A percentile compares a stretch with the other conserved stretches of the same genome.
These are phyloP conservation scores for Mycena indigotica DNA, from an alignment of 768 basidiomycete genomes.

Conservation along the genomic window DNA sequence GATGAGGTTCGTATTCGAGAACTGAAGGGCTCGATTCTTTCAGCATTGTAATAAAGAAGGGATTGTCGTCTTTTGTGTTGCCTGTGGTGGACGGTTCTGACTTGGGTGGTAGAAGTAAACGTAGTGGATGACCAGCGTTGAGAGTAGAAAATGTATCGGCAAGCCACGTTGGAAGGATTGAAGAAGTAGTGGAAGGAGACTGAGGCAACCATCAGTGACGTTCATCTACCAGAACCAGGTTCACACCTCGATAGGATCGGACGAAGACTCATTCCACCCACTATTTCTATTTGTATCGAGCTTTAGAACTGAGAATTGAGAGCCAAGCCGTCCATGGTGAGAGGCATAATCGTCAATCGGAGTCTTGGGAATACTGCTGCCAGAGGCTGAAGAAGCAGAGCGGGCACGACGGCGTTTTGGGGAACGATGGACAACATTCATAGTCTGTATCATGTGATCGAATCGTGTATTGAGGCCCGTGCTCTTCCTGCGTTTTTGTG, in stretches of 20 bases:
- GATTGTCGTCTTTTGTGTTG: too few species aligned
- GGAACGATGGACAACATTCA: constrained; percentile 43
- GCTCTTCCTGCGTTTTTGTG: constrained; percentile 51
- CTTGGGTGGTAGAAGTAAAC: constrained; percentile 32
- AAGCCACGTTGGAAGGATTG: constrained; percentile 48
- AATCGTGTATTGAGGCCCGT: constrained; percentile 58
- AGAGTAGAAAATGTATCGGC: constrained; percentile 40
- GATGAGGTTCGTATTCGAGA: constrained; percentile 8
- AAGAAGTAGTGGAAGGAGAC: constrained; percentile 7
- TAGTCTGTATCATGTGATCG: constrained; percentile 67
- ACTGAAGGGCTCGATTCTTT: background rate
- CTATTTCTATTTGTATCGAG: constrained; percentile 15
- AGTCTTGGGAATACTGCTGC: constrained; percentile 43
- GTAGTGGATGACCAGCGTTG: constrained; percentile 35
- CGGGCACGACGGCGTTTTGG: constrained; percentile 34
- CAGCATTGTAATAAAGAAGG: too few species aligned
- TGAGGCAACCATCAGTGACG: too few species aligned
- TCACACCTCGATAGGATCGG: constrained; percentile 11
- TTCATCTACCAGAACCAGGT: too few species aligned
- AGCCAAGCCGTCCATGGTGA: constrained; percentile 38
- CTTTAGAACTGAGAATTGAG: constrained; percentile 49
- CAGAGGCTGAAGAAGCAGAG: constrained; percentile 49
- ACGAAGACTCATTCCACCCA: constrained; percentile 13
- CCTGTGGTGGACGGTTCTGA: too few species aligned
- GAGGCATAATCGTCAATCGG: constrained; percentile 43